Evolutionary conservation across 768 basidiomycete species (phyloP).

Genomic region (Leccinum sublutescens): DNA sequence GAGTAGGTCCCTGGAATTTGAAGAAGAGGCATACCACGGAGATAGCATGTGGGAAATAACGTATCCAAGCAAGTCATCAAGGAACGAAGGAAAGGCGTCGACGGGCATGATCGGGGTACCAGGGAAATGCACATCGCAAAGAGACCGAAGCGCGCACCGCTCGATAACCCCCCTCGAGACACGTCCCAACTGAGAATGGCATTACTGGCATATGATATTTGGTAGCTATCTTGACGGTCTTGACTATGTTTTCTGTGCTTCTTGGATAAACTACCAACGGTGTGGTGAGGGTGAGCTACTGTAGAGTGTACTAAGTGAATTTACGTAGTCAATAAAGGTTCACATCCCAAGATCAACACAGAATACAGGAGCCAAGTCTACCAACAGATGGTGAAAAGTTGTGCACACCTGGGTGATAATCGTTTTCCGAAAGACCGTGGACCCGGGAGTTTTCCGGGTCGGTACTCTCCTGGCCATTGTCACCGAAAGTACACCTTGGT

Average conservation of each 20-base stretch:
- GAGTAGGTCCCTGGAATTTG: slow-evolving; percentile 79
- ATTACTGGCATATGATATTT: slow-evolving; percentile 76
- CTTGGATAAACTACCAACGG: slow-evolving; percentile 61
- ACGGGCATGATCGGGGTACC: background rate
- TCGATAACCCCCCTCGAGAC: slow-evolving; percentile 73
- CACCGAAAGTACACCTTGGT: too few relatives aligned
- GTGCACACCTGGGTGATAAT: too few relatives aligned
- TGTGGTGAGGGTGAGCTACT: slow-evolving; percentile 35
- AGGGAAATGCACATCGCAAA: background rate
- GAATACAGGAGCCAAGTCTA: too few relatives aligned
- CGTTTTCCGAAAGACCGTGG: too few relatives aligned
- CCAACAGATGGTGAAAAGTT: too few relatives aligned
- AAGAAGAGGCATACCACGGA: slow-evolving; percentile 57
- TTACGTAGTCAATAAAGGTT: too few relatives aligned
- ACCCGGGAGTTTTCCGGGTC: too few relatives aligned
- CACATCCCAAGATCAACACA: too few relatives aligned
- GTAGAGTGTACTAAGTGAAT: too few relatives aligned
- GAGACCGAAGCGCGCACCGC: slow-evolving; percentile 47
- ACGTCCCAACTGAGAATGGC: slow-evolving; percentile 80
- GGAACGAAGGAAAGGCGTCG: background rate
- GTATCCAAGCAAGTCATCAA: background rate
- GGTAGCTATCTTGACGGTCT: slow-evolving; percentile 70
- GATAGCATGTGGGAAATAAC: background rate
- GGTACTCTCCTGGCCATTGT: too few relatives aligned
- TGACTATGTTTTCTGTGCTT: slow-evolving; percentile 78